These are phyloP conservation scores for Fusarium xyrophilum DNA, from an alignment of 2,329 filamentous ascomycete genomes.

Conservation along the genomic window DNA sequence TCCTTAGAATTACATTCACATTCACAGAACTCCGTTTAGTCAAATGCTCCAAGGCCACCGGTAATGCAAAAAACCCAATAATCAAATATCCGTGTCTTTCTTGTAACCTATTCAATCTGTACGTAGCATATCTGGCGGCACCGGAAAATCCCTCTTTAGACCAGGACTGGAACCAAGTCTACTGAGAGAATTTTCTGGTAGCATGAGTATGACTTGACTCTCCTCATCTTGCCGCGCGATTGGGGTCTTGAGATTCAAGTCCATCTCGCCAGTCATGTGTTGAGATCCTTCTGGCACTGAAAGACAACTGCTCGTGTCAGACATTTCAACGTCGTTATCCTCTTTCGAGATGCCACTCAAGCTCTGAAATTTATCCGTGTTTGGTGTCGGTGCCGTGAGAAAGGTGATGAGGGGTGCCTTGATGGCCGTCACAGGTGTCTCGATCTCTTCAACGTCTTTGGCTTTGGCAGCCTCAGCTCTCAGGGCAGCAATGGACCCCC, in stretches of 20 bases:
- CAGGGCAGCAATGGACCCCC: conserved; percentile 52
- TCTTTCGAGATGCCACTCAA: conserved; percentile 17
- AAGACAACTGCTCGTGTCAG: conserved; percentile 52
- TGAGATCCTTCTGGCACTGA: conserved; percentile 44
- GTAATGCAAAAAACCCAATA: conserved; percentile 17
- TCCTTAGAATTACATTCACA: neutral
- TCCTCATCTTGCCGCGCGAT: conserved; percentile 38
- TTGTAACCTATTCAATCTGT: neutral
- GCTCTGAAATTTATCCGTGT: conserved; percentile 49
- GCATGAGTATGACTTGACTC: conserved; percentile 23
- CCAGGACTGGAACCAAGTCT: conserved; percentile 51
- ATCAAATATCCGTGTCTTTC: neutral
- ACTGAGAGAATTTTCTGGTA: conserved; percentile 46
- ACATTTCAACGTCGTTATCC: conserved; percentile 56
- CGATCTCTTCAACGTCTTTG: conserved; percentile 24
- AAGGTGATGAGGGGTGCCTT: conserved; percentile 25
- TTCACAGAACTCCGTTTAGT: conserved; percentile 6
- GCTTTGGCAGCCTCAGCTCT: conserved; percentile 43
- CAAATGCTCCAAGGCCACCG: conserved; percentile 7
- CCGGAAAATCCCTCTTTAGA: conserved; percentile 27
- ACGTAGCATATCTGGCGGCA: conserved; percentile 30
- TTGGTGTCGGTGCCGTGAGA: conserved; percentile 50
- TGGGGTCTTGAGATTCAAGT: conserved; percentile 52
- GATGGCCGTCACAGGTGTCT: conserved; percentile 37
- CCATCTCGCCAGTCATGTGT: conserved; percentile 43